Evolutionary conservation across 305 asterid genomes (phyloP).

Genomic region (Nicotiana rustica): DNA sequence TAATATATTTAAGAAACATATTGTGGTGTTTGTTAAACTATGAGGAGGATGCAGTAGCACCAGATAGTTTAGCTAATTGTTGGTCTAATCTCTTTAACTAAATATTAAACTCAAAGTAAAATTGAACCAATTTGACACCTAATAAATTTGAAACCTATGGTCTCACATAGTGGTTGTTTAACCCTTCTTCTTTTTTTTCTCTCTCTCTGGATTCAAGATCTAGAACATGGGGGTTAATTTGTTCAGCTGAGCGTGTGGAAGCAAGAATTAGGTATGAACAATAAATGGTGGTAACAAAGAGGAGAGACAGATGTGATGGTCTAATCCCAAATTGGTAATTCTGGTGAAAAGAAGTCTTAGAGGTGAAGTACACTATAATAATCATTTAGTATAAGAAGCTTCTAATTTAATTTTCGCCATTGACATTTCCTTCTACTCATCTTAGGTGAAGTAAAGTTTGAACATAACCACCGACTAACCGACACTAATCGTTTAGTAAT

Average conservation of each 20-base stretch:
- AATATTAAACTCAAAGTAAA: background rate
- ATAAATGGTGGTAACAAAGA: background rate
- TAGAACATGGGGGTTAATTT: background rate
- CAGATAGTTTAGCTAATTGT: background rate
- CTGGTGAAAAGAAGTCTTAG: background rate
- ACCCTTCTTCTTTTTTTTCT: no score
- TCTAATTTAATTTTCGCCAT: background rate
- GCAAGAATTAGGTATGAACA: background rate
- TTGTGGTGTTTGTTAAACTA: background rate
- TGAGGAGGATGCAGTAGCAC: background rate
- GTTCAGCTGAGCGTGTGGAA: background rate
- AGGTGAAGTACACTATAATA: background rate
- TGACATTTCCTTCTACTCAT: background rate
- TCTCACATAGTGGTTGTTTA: background rate
- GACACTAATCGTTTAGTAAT: no score
- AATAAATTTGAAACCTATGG: background rate
- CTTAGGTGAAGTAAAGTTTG: no score
- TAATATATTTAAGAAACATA: no score
- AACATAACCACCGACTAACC: no score
- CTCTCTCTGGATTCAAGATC: background rate
- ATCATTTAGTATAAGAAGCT: conserved; percentile 18
- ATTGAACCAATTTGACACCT: background rate
- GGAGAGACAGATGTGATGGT: background rate
- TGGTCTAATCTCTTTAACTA: background rate
- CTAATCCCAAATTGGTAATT: background rate